These are phyloP conservation scores for Coelastrella sp. DNA, from an alignment of 139 green algal species.

Conservation along the genomic window DNA sequence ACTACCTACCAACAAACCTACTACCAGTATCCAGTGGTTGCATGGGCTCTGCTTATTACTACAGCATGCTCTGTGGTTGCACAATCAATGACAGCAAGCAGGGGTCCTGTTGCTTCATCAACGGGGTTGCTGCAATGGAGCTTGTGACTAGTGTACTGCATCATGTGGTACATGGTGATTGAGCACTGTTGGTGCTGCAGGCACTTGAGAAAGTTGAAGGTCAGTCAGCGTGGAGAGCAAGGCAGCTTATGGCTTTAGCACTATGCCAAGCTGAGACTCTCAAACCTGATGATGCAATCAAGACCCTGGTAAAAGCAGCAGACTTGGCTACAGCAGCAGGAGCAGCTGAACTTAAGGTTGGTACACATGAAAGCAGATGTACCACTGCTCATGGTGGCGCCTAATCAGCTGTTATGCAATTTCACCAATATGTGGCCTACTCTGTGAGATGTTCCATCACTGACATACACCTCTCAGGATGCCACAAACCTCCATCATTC, in stretches of 20 bases:
- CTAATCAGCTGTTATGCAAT: not conserved
- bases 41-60: too few relatives aligned
- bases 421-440: too few relatives aligned
- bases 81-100: not conserved
- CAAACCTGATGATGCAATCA: not conserved
- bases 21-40: too few relatives aligned
- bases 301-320: slow-evolving; percentile 34
- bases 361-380: not conserved
- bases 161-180: not conserved
- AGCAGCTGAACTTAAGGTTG: too few relatives aligned
- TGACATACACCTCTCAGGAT: too few relatives aligned
- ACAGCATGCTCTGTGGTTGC: not conserved
- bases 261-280: slow-evolving; percentile 55
- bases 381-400: not conserved
- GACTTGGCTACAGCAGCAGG: slow-evolving; percentile 7
- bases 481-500: too few relatives aligned
- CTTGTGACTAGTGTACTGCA: too few relatives aligned
- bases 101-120: too few relatives aligned
- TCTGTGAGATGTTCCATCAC: too few relatives aligned
- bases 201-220: slow-evolving; percentile 64
- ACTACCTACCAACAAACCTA: too few relatives aligned
- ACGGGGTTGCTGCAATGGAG: too few relatives aligned
- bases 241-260: slow-evolving; percentile 60
- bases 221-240: slow-evolving; percentile 65
- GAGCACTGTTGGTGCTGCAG: too few relatives aligned